Evolutionary conservation across 164 flowering plant species (phyloP).

Genomic region (Platanus orientalis): DNA sequence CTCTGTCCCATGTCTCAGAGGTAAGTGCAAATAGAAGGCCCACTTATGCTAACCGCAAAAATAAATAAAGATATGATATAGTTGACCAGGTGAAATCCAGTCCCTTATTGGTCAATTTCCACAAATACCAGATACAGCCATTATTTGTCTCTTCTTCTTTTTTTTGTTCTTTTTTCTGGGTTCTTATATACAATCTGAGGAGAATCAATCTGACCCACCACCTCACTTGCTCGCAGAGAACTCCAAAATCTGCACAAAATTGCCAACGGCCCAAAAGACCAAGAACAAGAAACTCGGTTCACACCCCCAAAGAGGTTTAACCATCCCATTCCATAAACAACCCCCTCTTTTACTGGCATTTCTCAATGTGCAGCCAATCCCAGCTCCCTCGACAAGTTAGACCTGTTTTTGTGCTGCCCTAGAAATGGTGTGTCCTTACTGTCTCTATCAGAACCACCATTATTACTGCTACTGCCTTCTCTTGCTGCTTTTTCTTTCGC

Average conservation of each 20-base stretch:
- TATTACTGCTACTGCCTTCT: slow-evolving; percentile 21
- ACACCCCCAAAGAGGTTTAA: not conserved
- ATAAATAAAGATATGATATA: not conserved
- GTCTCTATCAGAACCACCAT: slow-evolving; percentile 6
- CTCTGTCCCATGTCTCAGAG: too few relatives aligned
- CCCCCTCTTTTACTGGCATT: not conserved
- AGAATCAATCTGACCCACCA: slow-evolving; percentile 10
- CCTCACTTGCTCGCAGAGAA: slow-evolving; percentile 14
- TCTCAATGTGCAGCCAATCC: slow-evolving; percentile 13
- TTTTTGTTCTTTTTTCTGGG: slow-evolving; percentile 1
- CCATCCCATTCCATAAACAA: not conserved
- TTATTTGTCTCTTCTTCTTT: slow-evolving; percentile 1
- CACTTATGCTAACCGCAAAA: too few relatives aligned
- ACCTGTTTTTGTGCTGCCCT: slow-evolving; percentile 18
- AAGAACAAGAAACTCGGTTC: slow-evolving; percentile 6
- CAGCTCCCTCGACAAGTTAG: slow-evolving; percentile 19
- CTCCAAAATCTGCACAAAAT: slow-evolving; percentile 31
- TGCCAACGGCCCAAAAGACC: slow-evolving; percentile 13
- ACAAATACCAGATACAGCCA: slow-evolving; percentile 17
- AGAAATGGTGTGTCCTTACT: slow-evolving; percentile 8
- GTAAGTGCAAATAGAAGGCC: too few relatives aligned
- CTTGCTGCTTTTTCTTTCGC: slow-evolving; percentile 42
- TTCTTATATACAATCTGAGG: slow-evolving; percentile 22
- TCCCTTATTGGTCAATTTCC: slow-evolving; percentile 26
- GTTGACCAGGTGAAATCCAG: slow-evolving; percentile 13